Percentiles rank a stretch among this genome's conserved stretches.
Conservation (phyloP, 1,284 basidiomycete genomes). For the Veloporphyrellus conicus region DNA sequence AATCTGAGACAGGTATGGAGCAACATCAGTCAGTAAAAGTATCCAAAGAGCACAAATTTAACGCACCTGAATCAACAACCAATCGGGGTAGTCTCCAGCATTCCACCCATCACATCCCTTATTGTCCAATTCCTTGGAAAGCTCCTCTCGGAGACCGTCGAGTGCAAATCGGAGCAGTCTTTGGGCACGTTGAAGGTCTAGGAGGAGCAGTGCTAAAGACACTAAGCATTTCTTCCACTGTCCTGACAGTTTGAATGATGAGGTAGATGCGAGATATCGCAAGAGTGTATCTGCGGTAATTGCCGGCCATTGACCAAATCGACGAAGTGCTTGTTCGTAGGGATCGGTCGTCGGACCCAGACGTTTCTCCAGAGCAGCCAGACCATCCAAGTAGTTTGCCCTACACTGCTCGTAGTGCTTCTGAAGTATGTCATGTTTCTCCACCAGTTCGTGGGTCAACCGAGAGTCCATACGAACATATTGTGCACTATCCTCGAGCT, state of each 20-base stretch:
- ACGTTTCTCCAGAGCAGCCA: not conserved
- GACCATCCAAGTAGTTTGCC: not conserved
- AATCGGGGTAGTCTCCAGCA: constrained; percentile 31
- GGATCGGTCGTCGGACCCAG: not conserved
- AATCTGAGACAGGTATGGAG: constrained; percentile 27
- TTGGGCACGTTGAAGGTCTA: constrained; percentile 29
- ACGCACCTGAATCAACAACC: constrained; percentile 44
- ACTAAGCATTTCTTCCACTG: constrained; percentile 29
- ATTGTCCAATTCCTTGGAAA: constrained; percentile 17
- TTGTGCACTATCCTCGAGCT: not conserved
- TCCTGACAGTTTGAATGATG: not conserved
- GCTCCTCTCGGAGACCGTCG: not conserved
- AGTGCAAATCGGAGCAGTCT: not conserved
- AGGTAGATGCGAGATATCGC: constrained; percentile 16
- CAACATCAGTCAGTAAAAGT: no score
- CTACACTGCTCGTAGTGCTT: not conserved
- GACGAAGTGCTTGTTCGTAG: not conserved
- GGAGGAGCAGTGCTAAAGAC: constrained; percentile 25
- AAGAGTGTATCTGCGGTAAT: constrained; percentile 27
- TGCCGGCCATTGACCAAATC: constrained; percentile 21
- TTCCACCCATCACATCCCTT: constrained; percentile 10
- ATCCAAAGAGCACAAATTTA: no score
- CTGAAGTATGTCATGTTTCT: not conserved
- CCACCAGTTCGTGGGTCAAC: not conserved
- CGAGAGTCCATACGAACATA: not conserved